A percentile compares a stretch with the other conserved stretches of the same genome.
These are phyloP conservation scores for Tricharina praecox DNA, from an alignment of 495 filamentous ascomycete species.

Conservation along the genomic window DNA sequence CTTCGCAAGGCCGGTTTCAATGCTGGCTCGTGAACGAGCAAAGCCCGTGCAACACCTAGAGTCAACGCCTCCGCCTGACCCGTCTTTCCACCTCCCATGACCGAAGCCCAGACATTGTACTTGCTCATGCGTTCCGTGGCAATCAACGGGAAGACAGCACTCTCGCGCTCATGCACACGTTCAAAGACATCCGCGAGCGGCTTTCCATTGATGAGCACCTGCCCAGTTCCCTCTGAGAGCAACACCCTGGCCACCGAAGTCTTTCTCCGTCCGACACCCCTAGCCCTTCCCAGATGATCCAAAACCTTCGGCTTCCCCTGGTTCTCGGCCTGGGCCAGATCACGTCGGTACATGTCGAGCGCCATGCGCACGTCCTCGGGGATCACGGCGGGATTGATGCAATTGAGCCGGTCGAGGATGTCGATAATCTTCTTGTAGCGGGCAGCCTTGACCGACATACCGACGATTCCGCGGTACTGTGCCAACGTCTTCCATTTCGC, in stretches of 20 bases:
- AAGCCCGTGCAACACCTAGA: constrained; percentile 71
- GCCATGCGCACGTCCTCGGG: constrained; percentile 48
- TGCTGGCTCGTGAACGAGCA: constrained; percentile 76
- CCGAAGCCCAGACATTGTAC: constrained; percentile 87
- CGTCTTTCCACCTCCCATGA: constrained; percentile 72
- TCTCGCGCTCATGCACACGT: constrained; percentile 84
- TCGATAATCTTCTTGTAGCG: constrained; percentile 61
- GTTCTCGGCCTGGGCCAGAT: constrained; percentile 51
- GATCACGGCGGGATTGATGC: constrained; percentile 64
- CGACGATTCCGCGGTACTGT: constrained; percentile 56
- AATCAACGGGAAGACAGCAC: constrained; percentile 76
- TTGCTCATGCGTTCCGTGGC: constrained; percentile 72
- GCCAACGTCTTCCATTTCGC: constrained; percentile 70
- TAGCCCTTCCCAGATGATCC: constrained; percentile 57
- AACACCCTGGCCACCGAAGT: constrained; percentile 63
- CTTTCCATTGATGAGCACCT: constrained; percentile 80
- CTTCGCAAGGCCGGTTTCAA: constrained; percentile 74
- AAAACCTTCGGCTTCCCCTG: constrained; percentile 39
- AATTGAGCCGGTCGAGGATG: constrained; percentile 63
- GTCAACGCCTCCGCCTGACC: constrained; percentile 93
- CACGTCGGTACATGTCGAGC: constrained; percentile 53
- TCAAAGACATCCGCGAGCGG: constrained; percentile 60
- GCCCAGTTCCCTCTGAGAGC: constrained; percentile 79
- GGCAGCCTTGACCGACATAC: constrained; percentile 59
- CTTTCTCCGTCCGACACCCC: constrained; percentile 72